A percentile compares a stretch with the other conserved stretches of the same genome.
These are phyloP conservation scores for Chlorella sp. DNA, from an alignment of 139 green algal species.

Conservation along the genomic window DNA sequence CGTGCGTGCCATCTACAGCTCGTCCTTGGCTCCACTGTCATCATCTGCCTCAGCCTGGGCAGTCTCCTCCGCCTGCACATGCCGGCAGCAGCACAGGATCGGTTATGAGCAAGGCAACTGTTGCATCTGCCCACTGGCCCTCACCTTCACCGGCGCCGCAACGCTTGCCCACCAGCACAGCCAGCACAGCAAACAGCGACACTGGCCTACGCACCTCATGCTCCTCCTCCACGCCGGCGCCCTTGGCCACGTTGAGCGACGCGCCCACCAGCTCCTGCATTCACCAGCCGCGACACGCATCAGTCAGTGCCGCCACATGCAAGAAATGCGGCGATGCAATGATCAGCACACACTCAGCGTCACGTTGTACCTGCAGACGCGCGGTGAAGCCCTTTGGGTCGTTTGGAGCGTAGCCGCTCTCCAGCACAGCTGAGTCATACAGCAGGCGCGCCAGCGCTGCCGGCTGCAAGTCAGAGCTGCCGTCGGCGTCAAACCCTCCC, in stretches of 20 bases:
- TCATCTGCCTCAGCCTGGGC: too few relatives aligned
- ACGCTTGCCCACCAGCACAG: too few relatives aligned
- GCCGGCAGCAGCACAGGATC: too few relatives aligned
- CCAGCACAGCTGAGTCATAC: conserved; percentile 89
- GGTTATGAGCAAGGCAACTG: too few relatives aligned
- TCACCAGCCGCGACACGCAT: not conserved
- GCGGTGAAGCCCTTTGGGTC: conserved; percentile 43
- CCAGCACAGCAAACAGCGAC: too few relatives aligned
- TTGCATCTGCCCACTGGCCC: not conserved
- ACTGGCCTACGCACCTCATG: not conserved
- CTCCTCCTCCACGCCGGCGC: conserved; percentile 4
- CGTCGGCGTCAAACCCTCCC: conserved; percentile 21
- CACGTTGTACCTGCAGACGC: conserved; percentile 3
- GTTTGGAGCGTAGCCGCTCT: conserved; percentile 77
- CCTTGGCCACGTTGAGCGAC: not conserved
- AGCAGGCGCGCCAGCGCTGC: conserved; percentile 64
- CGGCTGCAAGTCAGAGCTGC: conserved; percentile 25
- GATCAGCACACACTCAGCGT: not conserved
- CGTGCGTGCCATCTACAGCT: too few relatives aligned
- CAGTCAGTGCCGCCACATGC: not conserved
- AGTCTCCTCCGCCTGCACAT: too few relatives aligned
- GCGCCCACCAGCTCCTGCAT: not conserved
- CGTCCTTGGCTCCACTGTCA: too few relatives aligned
- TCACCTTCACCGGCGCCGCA: not conserved
- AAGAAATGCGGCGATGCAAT: not conserved